A percentile compares a stretch with the other conserved stretches of the same genome.
Conservation (phyloP, 179 eudicot genomes). For the Silene noctiflora region DNA sequence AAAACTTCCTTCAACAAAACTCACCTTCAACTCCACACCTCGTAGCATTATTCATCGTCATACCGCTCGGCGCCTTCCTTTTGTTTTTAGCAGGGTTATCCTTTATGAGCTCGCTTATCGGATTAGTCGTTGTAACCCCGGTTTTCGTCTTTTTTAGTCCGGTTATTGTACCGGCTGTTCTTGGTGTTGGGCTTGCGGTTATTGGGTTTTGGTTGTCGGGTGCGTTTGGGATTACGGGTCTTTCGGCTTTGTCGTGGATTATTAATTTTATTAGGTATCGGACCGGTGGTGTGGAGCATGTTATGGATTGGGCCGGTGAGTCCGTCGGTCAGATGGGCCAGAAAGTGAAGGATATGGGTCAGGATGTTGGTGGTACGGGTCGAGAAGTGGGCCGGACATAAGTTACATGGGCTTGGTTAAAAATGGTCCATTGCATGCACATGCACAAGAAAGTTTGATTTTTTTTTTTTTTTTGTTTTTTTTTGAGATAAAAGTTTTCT, state of each 20-base stretch:
- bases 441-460: no score
- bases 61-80: conserved; percentile 54
- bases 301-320: conserved; percentile 48
- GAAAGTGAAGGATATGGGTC: conserved; percentile 65
- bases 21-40: conserved; percentile 43
- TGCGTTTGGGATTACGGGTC: conserved; percentile 55
- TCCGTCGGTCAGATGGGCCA: conserved; percentile 46
- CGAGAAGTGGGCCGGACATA: conserved; percentile 33
- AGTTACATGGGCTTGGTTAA: neutral
- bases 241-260: conserved; percentile 46
- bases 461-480: no score
- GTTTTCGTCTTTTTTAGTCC: conserved; percentile 64
- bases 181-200: conserved; percentile 33
- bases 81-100: conserved; percentile 48
- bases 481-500: no score
- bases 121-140: conserved; percentile 48
- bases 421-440: neutral
- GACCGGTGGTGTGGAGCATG: conserved; percentile 26
- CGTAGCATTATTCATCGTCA: conserved; percentile 43
- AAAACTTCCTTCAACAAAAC: conserved; percentile 15
- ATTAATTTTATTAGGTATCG: conserved; percentile 12
- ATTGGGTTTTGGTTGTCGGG: conserved; percentile 51
- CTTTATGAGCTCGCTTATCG: conserved; percentile 41
- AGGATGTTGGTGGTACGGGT: conserved; percentile 46
- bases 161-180: conserved; percentile 51